These are phyloP conservation scores for Parascedosporium putredinis DNA, from an alignment of 2,329 filamentous ascomycete species.

Conservation along the genomic window DNA sequence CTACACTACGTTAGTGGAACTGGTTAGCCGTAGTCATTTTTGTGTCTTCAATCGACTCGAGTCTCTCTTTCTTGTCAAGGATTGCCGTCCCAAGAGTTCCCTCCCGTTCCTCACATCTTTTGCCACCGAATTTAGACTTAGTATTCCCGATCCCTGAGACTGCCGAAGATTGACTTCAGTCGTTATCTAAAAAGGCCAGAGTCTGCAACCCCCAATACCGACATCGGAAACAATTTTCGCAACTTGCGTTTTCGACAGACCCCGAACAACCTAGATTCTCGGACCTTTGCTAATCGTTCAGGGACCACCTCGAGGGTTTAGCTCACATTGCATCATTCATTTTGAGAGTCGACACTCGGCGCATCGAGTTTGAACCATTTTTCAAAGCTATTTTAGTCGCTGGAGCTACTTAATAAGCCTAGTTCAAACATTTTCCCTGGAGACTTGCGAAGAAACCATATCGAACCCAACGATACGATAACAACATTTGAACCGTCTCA, in stretches of 20 bases:
- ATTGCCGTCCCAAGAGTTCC: not conserved
- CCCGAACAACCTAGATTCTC: too few species aligned
- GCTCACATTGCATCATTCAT: not conserved
- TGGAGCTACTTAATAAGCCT: not conserved
- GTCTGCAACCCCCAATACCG: conserved; percentile 2
- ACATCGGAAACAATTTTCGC: not conserved
- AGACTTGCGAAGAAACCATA: too few species aligned
- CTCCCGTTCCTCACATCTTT: not conserved
- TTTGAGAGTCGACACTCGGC: not conserved
- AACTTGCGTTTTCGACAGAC: not conserved
- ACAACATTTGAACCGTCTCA: too few species aligned
- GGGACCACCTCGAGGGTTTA: too few species aligned
- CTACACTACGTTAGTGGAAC: not conserved
- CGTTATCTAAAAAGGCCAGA: too few species aligned
- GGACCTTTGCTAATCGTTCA: too few species aligned
- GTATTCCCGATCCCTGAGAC: not conserved
- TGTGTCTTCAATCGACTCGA: not conserved
- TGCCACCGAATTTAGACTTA: not conserved
- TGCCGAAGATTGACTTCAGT: too few species aligned
- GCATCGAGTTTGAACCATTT: not conserved
- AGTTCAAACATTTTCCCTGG: not conserved
- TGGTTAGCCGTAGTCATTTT: not conserved
- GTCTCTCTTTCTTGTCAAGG: not conserved
- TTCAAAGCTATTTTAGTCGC: not conserved
- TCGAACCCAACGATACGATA: too few species aligned